Evolutionary conservation across 2,329 filamentous ascomycete genomes (phyloP).

Genomic region (Beauveria rudraprayagi): DNA sequence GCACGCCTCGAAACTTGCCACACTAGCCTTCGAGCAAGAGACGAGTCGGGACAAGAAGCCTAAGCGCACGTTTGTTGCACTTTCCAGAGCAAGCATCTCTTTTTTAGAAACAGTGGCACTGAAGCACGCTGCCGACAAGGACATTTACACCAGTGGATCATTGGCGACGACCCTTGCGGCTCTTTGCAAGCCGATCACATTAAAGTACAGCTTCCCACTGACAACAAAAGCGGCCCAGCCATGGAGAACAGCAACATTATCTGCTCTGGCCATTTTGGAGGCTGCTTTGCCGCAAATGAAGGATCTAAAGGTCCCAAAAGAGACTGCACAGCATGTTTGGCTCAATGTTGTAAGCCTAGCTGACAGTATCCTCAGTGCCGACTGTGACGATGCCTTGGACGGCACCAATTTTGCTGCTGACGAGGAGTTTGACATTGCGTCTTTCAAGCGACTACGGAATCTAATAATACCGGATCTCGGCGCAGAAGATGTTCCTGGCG

Average conservation of each 20-base stretch:
- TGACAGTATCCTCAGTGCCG: slow-evolving; percentile 61
- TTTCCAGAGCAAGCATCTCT: slow-evolving; percentile 74
- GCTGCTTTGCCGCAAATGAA: slow-evolving; percentile 55
- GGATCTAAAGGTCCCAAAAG: slow-evolving; percentile 36
- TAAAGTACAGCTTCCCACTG: slow-evolving; percentile 74
- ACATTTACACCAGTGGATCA: slow-evolving; percentile 63
- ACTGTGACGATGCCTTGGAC: slow-evolving; percentile 41
- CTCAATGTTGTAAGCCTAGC: slow-evolving; percentile 54
- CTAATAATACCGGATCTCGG: slow-evolving; percentile 71
- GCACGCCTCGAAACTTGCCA: slow-evolving; percentile 62
- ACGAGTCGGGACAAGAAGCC: slow-evolving; percentile 25
- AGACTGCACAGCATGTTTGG: slow-evolving; percentile 58
- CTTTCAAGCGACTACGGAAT: slow-evolving; percentile 60
- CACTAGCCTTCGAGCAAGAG: slow-evolving; percentile 54
- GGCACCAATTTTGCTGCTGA: slow-evolving; percentile 52
- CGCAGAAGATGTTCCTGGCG: slow-evolving; percentile 54
- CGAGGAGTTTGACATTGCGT: slow-evolving; percentile 71
- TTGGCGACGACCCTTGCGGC: slow-evolving; percentile 57
- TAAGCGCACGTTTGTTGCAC: slow-evolving; percentile 77
- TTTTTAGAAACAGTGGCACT: slow-evolving; percentile 56
- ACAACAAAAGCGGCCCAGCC: slow-evolving; percentile 62
- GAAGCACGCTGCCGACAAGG: slow-evolving; percentile 50
- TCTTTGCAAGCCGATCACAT: slow-evolving; percentile 59
- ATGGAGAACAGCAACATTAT: slow-evolving; percentile 74
- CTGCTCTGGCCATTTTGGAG: slow-evolving; percentile 59